Base-by-base conservation (phyloP, 805 yeast genomes). In the Candida fluviatilis region DNA sequence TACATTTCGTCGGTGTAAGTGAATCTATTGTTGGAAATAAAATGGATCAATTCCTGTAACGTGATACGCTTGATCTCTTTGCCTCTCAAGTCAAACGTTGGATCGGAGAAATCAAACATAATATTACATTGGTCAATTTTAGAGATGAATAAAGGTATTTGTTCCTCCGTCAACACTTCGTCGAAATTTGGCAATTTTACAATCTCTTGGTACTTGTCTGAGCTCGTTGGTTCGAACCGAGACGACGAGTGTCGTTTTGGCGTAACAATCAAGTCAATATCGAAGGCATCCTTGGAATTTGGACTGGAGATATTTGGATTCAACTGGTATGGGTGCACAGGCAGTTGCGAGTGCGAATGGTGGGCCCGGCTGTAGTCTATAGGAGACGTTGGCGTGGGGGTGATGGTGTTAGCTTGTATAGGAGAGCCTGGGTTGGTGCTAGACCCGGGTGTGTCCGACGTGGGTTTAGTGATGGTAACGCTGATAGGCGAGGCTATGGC, bases 91-190 rank as follows among this genome's bases (percentile, higher is more conserved):
- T 93, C 97, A 40, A 82, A 81, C 11, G 95, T 83, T 5, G 97
- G 95, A 62, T 93, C 98, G 52, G 78, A 78, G 57, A 93, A 93
- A 66, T 93, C 96, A 68, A 91, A 93, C 68, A 93, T 79, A 18
- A 89, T 82, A 58, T 87, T 88, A 69, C 98, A 91, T 64, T 93
- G 99, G 53, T 89, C 95, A 36, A 91, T 81, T 56, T 93, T 93
- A 51, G 84, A 84, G 38, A 89, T 66, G 54, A 93, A 93, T 44
- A 93, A 72, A 18, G 80, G 83, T 36, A 82, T 77, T 45, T 84
- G 82, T 55, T 87, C 91, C 45, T 80, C 87, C 15, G 88, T 84
- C 18, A 69, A 67, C 15, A 90, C 95, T 51, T 90, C 96, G 48
- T 87, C 90, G 56, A 91, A 89, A 38, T 76, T 72, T 12, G 97